These are phyloP conservation scores for Cydonia oblonga DNA, from an alignment of 331 rosid genomes.

Conservation along the genomic window DNA sequence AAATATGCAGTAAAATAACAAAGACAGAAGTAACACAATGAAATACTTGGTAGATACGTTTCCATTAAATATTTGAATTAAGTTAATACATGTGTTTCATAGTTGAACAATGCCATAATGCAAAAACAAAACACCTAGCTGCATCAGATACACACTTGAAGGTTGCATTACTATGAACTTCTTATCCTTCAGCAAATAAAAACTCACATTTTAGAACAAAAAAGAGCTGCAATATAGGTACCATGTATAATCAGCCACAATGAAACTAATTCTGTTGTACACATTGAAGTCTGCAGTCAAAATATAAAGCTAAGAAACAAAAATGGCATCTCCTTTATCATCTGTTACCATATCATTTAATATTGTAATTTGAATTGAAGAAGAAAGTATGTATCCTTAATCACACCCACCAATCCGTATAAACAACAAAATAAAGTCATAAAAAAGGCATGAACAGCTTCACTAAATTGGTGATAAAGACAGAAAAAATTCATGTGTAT, in stretches of 20 bases:
- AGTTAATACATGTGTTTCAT: not conserved
- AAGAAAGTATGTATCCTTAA: not conserved
- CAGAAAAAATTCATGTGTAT: not conserved
- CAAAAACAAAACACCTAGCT: not conserved
- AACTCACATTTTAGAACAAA: not conserved
- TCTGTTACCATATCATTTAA: not conserved
- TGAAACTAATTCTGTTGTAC: not conserved
- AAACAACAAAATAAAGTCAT: not conserved
- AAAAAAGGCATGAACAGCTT: not conserved
- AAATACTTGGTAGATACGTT: not conserved
- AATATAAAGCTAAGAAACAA: too few relatives aligned
- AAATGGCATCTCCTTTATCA: too few relatives aligned
- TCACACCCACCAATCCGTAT: not conserved
- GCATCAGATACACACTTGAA: not conserved
- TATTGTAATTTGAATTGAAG: not conserved
- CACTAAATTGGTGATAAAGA: not conserved
- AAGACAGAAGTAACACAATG: not conserved
- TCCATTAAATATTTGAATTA: not conserved
- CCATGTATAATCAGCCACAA: not conserved
- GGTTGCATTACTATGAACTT: not conserved
- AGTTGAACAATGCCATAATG: not conserved
- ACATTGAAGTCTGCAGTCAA: not conserved
- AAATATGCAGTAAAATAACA: not conserved
- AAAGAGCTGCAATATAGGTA: not conserved
- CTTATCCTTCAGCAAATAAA: too few relatives aligned